Percentiles rank a stretch among this genome's conserved stretches.
phyloP scores from a whole-genome alignment of 148 eudicot genomes.

The Silene uniflora region DNA sequence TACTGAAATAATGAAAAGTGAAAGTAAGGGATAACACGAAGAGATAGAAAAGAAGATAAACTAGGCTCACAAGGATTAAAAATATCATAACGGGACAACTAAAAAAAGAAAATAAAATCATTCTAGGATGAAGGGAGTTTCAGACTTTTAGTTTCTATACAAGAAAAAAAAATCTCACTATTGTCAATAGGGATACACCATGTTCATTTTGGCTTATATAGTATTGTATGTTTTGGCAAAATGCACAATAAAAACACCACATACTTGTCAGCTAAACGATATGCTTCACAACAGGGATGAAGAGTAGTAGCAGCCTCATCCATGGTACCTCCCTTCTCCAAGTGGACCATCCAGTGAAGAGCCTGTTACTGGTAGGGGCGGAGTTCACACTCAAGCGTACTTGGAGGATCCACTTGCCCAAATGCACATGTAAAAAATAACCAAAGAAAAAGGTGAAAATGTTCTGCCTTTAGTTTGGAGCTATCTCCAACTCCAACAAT shows the following conservation, averaged over 20 bases:
- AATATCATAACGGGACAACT: not conserved
- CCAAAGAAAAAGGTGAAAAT: not conserved
- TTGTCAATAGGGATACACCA: not conserved
- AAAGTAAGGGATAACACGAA: too few relatives aligned
- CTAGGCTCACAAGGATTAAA: not conserved
- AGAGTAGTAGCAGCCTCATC: conserved; percentile 81
- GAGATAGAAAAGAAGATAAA: too few relatives aligned
- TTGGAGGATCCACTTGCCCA: conserved; percentile 66
- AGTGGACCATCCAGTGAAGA: conserved; percentile 81
- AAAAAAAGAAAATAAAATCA: too few relatives aligned
- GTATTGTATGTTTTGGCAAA: not conserved
- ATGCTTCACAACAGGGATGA: conserved; percentile 99
- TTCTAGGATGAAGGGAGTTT: not conserved
- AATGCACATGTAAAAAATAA: not conserved
- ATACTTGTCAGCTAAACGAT: conserved; percentile 81
- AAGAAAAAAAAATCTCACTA: not conserved
- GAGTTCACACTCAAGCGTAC: conserved; percentile 76
- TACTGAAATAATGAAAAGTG: too few relatives aligned
- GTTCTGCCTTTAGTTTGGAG: conserved; percentile 69
- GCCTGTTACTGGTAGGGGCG: conserved; percentile 98
- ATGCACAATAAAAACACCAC: conserved; percentile 7
- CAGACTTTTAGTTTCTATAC: too few relatives aligned
- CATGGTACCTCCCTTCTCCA: conserved; percentile 67
- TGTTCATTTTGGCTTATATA: not conserved
- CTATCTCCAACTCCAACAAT: conserved; percentile 83